These are phyloP conservation scores for Psophocarpus tetragonolobus DNA, from an alignment of 306 rosid genomes.

Conservation along the genomic window DNA sequence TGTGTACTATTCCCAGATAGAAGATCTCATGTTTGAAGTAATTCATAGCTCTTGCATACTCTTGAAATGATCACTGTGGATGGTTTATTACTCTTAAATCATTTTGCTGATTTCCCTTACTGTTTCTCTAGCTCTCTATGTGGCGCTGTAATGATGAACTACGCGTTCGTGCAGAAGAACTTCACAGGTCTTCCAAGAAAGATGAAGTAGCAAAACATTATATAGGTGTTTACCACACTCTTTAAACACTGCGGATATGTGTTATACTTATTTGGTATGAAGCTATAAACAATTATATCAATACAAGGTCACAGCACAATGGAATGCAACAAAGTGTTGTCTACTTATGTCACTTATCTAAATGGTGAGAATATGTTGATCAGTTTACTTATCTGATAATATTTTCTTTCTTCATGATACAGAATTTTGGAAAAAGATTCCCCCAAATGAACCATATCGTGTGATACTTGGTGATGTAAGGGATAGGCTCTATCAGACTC, in stretches of 20 bases:
- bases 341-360: background rate
- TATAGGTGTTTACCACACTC: constrained; percentile 59
- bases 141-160: constrained; percentile 99
- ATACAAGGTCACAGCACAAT: background rate
- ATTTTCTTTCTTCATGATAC: constrained; percentile 29
- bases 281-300: background rate
- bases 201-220: constrained; percentile 96
- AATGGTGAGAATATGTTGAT: background rate
- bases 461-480: constrained; percentile 91
- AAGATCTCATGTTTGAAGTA: constrained; percentile 99
- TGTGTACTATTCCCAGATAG: constrained; percentile 94
- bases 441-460: constrained; percentile 89
- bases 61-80: constrained; percentile 12
- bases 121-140: constrained; percentile 82
- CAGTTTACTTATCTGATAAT: constrained; percentile 1
- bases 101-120: constrained; percentile 11
- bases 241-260: background rate
- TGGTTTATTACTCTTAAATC: background rate
- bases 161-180: constrained; percentile 72
- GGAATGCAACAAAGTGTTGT: constrained; percentile 27
- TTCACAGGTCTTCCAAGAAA: constrained; percentile 71
- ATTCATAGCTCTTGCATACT: constrained; percentile 25
- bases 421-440: constrained; percentile 96
- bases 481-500: constrained; percentile 93
- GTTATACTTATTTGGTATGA: background rate